Conservation (phyloP, 2,329 filamentous ascomycete genomes). For the Chaetomium globosum region DNA sequence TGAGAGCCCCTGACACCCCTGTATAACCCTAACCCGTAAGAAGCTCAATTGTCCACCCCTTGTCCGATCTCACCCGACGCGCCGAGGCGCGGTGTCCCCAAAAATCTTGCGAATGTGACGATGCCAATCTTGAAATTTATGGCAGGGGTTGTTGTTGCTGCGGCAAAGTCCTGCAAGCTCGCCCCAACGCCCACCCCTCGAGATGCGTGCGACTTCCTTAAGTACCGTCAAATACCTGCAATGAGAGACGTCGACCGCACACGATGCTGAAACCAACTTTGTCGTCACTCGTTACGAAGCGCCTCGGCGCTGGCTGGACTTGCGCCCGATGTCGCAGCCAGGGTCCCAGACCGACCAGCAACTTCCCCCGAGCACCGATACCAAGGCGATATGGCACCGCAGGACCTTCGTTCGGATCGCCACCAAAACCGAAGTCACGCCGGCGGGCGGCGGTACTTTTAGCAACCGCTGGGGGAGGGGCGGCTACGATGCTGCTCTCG, state of each 20-base stretch:
- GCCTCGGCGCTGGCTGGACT: constrained; percentile 36
- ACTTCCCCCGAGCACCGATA: constrained; percentile 20
- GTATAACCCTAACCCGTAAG: constrained; percentile 24
- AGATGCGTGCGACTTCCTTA: neutral
- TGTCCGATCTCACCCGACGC: constrained; percentile 27
- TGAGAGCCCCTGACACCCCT: neutral
- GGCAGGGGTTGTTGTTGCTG: constrained; percentile 17
- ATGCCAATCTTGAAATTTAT: constrained; percentile 25
- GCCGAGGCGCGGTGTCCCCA: constrained; percentile 17
- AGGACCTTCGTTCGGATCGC: constrained; percentile 13
- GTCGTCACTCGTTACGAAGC: constrained; percentile 28
- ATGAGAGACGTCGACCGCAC: constrained; percentile 15
- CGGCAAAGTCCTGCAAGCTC: constrained; percentile 5
- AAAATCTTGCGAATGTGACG: constrained; percentile 23
- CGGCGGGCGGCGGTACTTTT: constrained; percentile 46
- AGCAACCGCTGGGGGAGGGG: constrained; percentile 55
- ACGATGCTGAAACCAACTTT: constrained; percentile 32
- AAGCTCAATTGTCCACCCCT: constrained; percentile 8
- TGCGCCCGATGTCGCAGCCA: constrained; percentile 38
- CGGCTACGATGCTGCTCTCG: constrained; percentile 46
- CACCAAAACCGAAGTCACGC: constrained; percentile 25
- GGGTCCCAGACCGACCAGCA: constrained; percentile 18
- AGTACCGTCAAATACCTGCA: constrained; percentile 6
- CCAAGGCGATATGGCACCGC: constrained; percentile 32
- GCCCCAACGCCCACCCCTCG: constrained; percentile 6